Evolutionary conservation across 257 asterid genomes (phyloP).

Genomic region (Jacaranda mimosifolia): DNA sequence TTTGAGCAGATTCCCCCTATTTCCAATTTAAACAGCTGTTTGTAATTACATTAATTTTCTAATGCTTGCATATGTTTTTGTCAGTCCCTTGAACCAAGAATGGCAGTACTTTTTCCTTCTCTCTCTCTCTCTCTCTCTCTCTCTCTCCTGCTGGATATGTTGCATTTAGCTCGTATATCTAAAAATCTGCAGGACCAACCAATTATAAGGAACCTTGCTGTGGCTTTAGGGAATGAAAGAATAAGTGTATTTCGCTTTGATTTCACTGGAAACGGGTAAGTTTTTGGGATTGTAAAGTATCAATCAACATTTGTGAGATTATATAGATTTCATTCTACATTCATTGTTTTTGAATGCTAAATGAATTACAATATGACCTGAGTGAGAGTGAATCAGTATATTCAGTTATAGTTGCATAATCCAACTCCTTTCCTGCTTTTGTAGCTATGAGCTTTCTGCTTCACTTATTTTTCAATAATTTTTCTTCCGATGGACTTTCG

Average conservation of each 20-base stretch:
- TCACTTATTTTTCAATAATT: not conserved
- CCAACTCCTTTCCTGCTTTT: too few species aligned
- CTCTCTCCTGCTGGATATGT: too few species aligned
- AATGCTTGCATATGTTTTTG: not conserved
- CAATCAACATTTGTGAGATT: not conserved
- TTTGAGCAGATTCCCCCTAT: not conserved
- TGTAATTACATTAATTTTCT: not conserved
- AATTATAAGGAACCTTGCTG: not conserved
- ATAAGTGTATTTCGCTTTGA: constrained; percentile 21
- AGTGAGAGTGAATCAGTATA: not conserved
- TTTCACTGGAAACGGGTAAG: constrained; percentile 27
- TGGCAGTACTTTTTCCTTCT: too few species aligned
- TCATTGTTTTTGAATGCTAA: not conserved
- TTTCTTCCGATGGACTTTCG: not conserved
- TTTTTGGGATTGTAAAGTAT: not conserved
- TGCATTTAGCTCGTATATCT: not conserved
- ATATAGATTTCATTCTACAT: not conserved
- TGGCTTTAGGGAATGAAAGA: constrained; percentile 12
- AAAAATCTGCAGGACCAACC: constrained; percentile 2
- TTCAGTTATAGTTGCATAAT: not conserved
- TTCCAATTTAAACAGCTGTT: not conserved
- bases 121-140: too few species aligned
- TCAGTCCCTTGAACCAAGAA: too few species aligned
- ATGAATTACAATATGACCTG: not conserved
- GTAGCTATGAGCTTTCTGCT: not conserved